A percentile compares a stretch with the other conserved stretches of the same genome.
Conservation (phyloP, 371 early-diverging fungal species). For the Mucor piriformis region DNA sequence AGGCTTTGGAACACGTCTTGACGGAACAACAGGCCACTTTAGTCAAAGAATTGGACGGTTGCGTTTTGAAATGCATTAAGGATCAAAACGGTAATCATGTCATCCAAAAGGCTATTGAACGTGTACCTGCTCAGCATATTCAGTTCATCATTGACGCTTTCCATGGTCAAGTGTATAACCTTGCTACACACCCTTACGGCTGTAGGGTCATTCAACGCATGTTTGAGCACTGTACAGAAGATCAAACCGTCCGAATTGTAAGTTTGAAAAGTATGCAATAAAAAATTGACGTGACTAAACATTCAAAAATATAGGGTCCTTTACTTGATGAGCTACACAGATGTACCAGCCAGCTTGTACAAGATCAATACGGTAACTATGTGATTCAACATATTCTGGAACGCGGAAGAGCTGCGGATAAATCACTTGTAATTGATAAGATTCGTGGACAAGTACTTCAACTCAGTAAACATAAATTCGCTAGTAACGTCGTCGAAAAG, state of each 20-base stretch:
- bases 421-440: slow-evolving; percentile 83
- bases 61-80: slow-evolving; percentile 97
- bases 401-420: slow-evolving; percentile 86
- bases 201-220: slow-evolving; percentile 99
- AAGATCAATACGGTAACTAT: slow-evolving; percentile 98
- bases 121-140: slow-evolving; percentile 91
- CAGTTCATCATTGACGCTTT: slow-evolving; percentile 97
- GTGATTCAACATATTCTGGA: slow-evolving; percentile 99
- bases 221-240: slow-evolving; percentile 97
- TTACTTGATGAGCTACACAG: slow-evolving; percentile 92
- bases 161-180: slow-evolving; percentile 92
- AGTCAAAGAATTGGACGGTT: slow-evolving; percentile 91
- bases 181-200: slow-evolving; percentile 99
- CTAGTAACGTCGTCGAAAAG: slow-evolving; percentile 98
- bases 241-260: slow-evolving; percentile 66
- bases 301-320: slow-evolving; percentile 50
- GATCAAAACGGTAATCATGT: slow-evolving; percentile 99
- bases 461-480: slow-evolving; percentile 99
- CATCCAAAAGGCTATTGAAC: slow-evolving; percentile 99
- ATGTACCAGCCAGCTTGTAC: slow-evolving; percentile 89
- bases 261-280: too few species aligned
- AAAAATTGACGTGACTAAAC: too few species aligned
- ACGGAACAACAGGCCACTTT: slow-evolving; percentile 89
- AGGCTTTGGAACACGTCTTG: slow-evolving; percentile 94
- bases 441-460: slow-evolving; percentile 89